Percentiles rank a stretch among this genome's conserved stretches.
Evolutionary conservation across 2,329 filamentous ascomycete genomes (phyloP).

Genomic region (Monilinia fructigena): DNA sequence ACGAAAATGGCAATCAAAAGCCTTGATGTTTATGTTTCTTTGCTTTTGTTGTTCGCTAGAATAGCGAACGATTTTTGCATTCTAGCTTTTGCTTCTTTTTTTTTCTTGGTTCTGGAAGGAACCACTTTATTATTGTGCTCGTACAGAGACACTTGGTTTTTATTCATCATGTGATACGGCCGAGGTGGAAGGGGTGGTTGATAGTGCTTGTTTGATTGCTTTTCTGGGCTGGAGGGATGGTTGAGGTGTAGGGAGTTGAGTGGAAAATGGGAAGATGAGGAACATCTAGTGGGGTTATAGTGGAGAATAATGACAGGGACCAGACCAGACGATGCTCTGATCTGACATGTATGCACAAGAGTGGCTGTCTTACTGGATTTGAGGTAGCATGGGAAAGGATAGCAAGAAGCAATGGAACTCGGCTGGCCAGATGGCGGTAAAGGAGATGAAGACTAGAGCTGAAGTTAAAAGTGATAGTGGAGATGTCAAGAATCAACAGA

Average conservation of each 20-base stretch:
- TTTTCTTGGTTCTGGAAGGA: neutral
- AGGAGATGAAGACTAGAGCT: neutral
- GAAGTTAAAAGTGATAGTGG: slow-evolving; percentile 7
- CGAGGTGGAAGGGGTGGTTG: neutral
- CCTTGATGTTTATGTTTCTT: slow-evolving; percentile 7
- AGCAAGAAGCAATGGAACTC: neutral
- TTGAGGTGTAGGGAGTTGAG: too few species aligned
- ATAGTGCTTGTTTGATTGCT: neutral
- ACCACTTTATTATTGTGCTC: slow-evolving; percentile 10
- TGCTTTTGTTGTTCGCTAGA: slow-evolving; percentile 15
- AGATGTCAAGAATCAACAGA: neutral
- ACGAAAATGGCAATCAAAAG: slow-evolving; percentile 13
- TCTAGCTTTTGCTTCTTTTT: slow-evolving; percentile 2
- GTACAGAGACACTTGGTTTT: slow-evolving; percentile 7
- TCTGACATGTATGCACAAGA: slow-evolving; percentile 5
- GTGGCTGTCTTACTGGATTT: slow-evolving; percentile 1
- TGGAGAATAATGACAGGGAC: slow-evolving; percentile 17
- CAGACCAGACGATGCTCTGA: neutral
- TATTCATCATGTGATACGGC: slow-evolving; percentile 14
- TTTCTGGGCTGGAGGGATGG: neutral
- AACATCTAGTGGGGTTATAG: neutral
- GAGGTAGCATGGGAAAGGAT: neutral
- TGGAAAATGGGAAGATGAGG: neutral
- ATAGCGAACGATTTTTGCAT: slow-evolving; percentile 4
- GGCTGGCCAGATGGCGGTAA: neutral